Evolutionary conservation across 192 early-diverging fungal species (phyloP), one percentile per base, ranked within the genome.

Genomic region (Umbelopsis sp.): DNA sequence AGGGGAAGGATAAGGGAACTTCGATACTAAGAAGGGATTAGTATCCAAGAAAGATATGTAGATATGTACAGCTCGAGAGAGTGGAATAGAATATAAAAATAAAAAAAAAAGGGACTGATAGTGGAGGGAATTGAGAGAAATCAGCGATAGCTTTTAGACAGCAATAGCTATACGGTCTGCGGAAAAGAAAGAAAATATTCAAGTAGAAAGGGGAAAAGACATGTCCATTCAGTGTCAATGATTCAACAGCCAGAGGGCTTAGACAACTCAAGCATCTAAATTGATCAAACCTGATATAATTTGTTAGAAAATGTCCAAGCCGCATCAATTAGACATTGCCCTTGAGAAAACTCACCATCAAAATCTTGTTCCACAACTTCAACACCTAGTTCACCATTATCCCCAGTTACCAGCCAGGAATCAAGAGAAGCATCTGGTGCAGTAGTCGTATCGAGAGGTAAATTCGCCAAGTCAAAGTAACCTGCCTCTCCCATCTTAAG

Each of bases 401-500:
- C 55, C 27, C 55, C 55, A 30, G 55, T 61, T 25, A 61, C 55
- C 25, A 61, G 55, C 55, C 55, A 61, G 30, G 55, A 35, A 30
- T 61, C 55, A 61, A 52, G 51, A 12, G 51, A 18, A 23, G 12
- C 51, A 22, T 41, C 37, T 41, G 37, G 37, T 41, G 51, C 25
- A 21, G 51, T 10, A 23, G 21, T 30, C 27, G 55, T 35, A 30
- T 61, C 33, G 30, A 61, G 55, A 12, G 55, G 55, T 15, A 61
- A 18, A 35, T 15, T 20, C 27, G 55, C 33, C 55, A 61, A 16
- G n/a, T 61, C 55, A 61, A 61, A 61, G 16, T 61, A 61, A 35
- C 55, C 55, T n/a, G 55, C 55, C 12, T 61, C 55, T n/a, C 55
- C 30, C 55, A 61, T 61, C 27, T 61, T 61, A 25, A 61, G 25